phyloP scores from a whole-genome alignment of 2,329 filamentous ascomycete genomes.

The Cercospora beticola region DNA sequence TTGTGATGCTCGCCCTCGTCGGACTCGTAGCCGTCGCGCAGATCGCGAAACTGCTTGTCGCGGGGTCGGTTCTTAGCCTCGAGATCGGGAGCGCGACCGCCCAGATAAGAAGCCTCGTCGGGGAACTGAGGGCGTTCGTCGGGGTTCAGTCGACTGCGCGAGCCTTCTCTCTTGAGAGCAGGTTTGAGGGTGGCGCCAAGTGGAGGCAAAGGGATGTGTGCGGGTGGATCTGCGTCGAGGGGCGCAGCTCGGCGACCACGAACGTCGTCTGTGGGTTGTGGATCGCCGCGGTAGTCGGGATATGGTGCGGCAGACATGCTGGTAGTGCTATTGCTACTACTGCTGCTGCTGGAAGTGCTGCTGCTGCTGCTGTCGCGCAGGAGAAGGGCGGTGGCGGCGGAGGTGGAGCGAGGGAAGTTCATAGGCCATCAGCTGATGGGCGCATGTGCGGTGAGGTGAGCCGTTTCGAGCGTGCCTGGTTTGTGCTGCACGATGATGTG shows the following conservation, averaged over 20 bases:
- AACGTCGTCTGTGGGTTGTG: not conserved
- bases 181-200: constrained; percentile 34
- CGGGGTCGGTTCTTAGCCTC: constrained; percentile 36
- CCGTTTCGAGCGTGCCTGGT: not conserved
- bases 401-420: not conserved
- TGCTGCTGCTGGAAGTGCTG: not conserved
- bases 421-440: not conserved
- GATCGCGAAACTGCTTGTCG: constrained; percentile 37
- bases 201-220: constrained; percentile 34
- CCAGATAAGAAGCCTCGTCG: constrained; percentile 38
- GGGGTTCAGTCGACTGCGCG: constrained; percentile 33
- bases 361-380: not conserved
- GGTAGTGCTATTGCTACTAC: not conserved
- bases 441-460: not conserved
- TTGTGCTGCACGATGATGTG: not conserved
- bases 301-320: constrained; percentile 5
- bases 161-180: constrained; percentile 37
- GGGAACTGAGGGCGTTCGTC: constrained; percentile 36
- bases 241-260: constrained; percentile 11
- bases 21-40: constrained; percentile 40
- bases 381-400: not conserved
- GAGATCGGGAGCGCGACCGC: constrained; percentile 34
- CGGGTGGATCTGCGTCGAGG: constrained; percentile 11
- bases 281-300: not conserved
- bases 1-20: constrained; percentile 39